Base-by-base conservation (phyloP, 371 early-diverging fungal species). In the Mortierella polycephala region DNA sequence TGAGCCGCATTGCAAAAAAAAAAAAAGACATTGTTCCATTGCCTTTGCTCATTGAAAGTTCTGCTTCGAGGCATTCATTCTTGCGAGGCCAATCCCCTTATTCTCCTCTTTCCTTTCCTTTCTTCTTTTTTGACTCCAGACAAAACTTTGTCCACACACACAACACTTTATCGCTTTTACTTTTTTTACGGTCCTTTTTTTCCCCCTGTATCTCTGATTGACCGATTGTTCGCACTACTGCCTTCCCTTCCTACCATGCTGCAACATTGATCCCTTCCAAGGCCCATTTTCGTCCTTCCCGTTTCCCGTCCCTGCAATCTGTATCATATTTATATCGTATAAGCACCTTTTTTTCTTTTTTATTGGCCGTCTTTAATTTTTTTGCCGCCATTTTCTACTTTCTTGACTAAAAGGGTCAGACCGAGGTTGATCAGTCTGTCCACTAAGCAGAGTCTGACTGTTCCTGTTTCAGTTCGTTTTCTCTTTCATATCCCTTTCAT, bases 301-400 rank as follows among this genome's bases (percentile, higher is more conserved):
- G 11, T n/a, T 10, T 21, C 37, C 7, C n/a, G n/a, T 55, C 14
- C 55, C 55, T 23, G 23, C 39, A 13, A 12, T 21, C 12, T 37
- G 23, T 13, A 37, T 6, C n/a, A 30, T 55, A 9, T 55, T n/a
- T 23, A 7, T 37, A 12, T 37, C 37, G n/a, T 37, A 10, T 7
- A 18, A 42, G n/a, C 37, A 14, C 14, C 23, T 55, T 14, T 55
- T 55, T 55, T 37, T 37, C 14, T 55, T 37, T 55, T 12, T 37
- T 37, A 3, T 13, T n/a, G 39, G 42, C 23, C 57, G 7, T 57
- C 20, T 10, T 45, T 44, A 18, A 18, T 52, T 53, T 53, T 69
- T 69, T 70, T 70, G 69, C 69, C 69, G 69, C 69, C 69, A 69
- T 62, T 69, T 69, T 68, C 49, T 50, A 16, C 51, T 8, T 52